Percentiles rank a stretch among this genome's conserved stretches.
Conservation (phyloP, 2,329 filamentous ascomycete genomes). For the Claviceps africana region DNA sequence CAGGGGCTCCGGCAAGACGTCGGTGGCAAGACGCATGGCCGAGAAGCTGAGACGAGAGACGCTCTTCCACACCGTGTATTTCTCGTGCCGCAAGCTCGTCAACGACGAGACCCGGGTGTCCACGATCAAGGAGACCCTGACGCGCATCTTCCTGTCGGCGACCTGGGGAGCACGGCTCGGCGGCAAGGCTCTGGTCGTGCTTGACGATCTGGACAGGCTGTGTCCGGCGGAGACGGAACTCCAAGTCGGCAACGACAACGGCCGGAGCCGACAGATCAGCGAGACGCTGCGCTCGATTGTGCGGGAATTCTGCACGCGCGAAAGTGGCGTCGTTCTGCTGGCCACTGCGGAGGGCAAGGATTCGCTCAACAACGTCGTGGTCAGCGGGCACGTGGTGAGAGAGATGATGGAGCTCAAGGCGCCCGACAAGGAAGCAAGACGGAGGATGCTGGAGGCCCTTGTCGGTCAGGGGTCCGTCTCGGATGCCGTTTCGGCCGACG, state of each 20-base stretch:
- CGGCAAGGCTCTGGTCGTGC: constrained; percentile 67
- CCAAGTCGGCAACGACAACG: constrained; percentile 86
- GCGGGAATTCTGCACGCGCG: constrained; percentile 66
- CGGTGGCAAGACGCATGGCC: constrained; percentile 61
- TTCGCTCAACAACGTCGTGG: constrained; percentile 74
- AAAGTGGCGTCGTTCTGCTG: constrained; percentile 71
- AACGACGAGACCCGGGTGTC: constrained; percentile 84
- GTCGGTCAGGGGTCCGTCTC: constrained; percentile 39
- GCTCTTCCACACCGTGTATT: constrained; percentile 73
- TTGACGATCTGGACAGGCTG: constrained; percentile 87
- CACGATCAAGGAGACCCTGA: constrained; percentile 79
- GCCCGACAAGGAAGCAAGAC: constrained; percentile 78
- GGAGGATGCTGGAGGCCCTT: constrained; percentile 71
- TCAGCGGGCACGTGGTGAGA: constrained; percentile 81
- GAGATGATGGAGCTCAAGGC: constrained; percentile 85
- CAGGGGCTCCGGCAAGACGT: constrained; percentile 80
- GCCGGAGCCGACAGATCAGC: constrained; percentile 79
- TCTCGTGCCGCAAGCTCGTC: constrained; percentile 72
- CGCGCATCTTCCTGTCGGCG: constrained; percentile 72
- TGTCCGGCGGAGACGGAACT: constrained; percentile 91
- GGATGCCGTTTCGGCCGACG: constrained; percentile 5
- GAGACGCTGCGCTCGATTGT: constrained; percentile 76
- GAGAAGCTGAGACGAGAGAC: constrained; percentile 57
- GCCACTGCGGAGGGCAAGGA: constrained; percentile 92
- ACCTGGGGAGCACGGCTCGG: constrained; percentile 83